phyloP scores from a whole-genome alignment of 345 rosid genomes.

The Populus tremula region DNA sequence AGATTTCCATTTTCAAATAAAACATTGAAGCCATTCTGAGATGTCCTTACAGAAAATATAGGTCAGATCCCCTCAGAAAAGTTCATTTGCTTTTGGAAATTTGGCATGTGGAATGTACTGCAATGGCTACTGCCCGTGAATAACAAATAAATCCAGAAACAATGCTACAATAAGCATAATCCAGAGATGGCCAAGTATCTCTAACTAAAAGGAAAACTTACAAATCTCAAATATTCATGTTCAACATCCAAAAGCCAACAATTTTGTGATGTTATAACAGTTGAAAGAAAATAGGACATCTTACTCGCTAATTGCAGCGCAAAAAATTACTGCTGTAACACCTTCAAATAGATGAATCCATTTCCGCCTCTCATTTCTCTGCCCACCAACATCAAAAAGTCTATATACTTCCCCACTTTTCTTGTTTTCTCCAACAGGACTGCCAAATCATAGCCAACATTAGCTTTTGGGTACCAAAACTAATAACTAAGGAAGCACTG shows the following conservation, averaged over 20 bases:
- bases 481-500: not conserved
- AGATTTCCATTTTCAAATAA: not conserved
- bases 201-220: not conserved
- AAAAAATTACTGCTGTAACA: slow-evolving; percentile 93
- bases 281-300: slow-evolving; percentile 20
- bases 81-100: not conserved
- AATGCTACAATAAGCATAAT: not conserved
- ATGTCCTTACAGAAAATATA: not conserved
- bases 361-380: slow-evolving; percentile 96
- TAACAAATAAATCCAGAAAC: not conserved
- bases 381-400: slow-evolving; percentile 98
- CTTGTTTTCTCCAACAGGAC: slow-evolving; percentile 94
- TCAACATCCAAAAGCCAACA: not conserved
- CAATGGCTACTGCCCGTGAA: not conserved
- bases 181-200: not conserved
- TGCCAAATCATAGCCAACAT: slow-evolving; percentile 36
- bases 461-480: not conserved
- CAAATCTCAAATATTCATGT: not conserved
- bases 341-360: slow-evolving; percentile 99
- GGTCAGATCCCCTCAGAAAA: not conserved
- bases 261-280: not conserved
- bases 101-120: not conserved
- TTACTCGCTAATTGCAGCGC: slow-evolving; percentile 99
- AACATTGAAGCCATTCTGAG: not conserved
- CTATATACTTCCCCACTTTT: slow-evolving; percentile 98